These are phyloP conservation scores for Pyrenopolyporus hunteri DNA, from an alignment of 495 filamentous ascomycete species.

Conservation along the genomic window DNA sequence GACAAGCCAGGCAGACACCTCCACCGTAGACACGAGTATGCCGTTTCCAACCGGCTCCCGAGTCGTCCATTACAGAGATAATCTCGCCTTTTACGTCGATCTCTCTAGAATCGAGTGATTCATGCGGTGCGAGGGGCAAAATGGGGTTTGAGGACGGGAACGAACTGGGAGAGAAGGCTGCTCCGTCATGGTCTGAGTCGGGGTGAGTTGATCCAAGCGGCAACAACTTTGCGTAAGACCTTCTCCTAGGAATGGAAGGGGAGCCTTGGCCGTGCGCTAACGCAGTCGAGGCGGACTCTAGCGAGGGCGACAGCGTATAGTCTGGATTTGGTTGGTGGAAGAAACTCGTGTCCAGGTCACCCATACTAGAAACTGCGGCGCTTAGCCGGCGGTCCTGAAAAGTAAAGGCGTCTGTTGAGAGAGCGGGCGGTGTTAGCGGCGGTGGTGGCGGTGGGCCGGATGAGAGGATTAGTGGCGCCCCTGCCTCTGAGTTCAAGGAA, in stretches of 20 bases:
- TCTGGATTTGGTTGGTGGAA: constrained; percentile 51
- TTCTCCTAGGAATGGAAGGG: constrained; percentile 43
- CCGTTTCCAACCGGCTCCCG: constrained; percentile 54
- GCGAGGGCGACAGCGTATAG: constrained; percentile 37
- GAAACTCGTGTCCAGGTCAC: constrained; percentile 47
- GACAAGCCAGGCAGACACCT: constrained; percentile 55
- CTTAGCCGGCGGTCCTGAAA: constrained; percentile 51
- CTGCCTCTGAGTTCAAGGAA: constrained; percentile 18
- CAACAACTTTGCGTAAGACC: constrained; percentile 51
- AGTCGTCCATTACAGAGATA: constrained; percentile 51
- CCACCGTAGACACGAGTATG: constrained; percentile 59
- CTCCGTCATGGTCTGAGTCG: constrained; percentile 4
- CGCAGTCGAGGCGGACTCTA: constrained; percentile 40
- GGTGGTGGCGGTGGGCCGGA: constrained; percentile 46
- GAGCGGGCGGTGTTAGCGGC: constrained; percentile 49
- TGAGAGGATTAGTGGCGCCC: constrained; percentile 37
- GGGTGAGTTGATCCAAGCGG: constrained; percentile 40
- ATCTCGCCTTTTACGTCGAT: constrained; percentile 53
- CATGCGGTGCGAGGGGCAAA: constrained; percentile 44
- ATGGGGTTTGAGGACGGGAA: constrained; percentile 52
- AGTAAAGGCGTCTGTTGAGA: constrained; percentile 39
- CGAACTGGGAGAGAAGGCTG: constrained; percentile 50
- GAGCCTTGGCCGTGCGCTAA: constrained; percentile 39
- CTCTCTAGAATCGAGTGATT: constrained; percentile 41
- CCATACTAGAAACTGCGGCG: constrained; percentile 46